Conservation (phyloP, 768 basidiomycete genomes). For the Trichaptum fuscoviolaceum region DNA sequence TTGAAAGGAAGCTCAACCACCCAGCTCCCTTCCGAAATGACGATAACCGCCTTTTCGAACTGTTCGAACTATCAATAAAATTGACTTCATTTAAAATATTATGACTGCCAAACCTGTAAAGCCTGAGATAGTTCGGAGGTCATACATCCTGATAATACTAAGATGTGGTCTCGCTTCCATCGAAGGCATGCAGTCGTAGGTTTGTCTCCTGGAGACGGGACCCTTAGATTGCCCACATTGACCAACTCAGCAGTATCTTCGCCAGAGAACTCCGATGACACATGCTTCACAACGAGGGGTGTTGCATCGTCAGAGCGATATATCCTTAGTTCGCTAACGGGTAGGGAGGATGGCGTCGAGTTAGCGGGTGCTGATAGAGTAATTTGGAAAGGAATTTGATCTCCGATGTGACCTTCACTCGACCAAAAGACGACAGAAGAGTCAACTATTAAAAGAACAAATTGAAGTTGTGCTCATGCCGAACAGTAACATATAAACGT, state of each 20-base stretch:
- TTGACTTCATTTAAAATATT: neutral
- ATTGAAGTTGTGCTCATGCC: slow-evolving; percentile 9
- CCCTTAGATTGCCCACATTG: slow-evolving; percentile 37
- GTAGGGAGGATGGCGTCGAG: slow-evolving; percentile 48
- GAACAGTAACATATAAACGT: slow-evolving; percentile 21
- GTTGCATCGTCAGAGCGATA: slow-evolving; percentile 46
- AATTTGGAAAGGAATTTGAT: slow-evolving; percentile 71
- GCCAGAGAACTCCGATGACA: slow-evolving; percentile 10
- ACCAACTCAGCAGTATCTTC: slow-evolving; percentile 33
- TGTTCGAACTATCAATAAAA: slow-evolving; percentile 18
- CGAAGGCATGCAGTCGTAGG: slow-evolving; percentile 31
- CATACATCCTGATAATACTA: slow-evolving; percentile 61
- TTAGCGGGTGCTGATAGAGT: slow-evolving; percentile 47
- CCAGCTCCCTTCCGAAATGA: slow-evolving; percentile 63
- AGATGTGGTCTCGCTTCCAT: slow-evolving; percentile 49
- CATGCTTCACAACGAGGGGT: slow-evolving; percentile 50
- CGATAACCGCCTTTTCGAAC: slow-evolving; percentile 43
- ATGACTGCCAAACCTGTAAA: slow-evolving; percentile 43
- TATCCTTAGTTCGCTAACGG: slow-evolving; percentile 56
- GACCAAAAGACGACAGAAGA: slow-evolving; percentile 69
- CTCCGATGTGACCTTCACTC: slow-evolving; percentile 51
- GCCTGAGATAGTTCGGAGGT: slow-evolving; percentile 42
- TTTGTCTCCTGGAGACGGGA: neutral
- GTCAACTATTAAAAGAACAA: slow-evolving; percentile 44
- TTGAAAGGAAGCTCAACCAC: slow-evolving; percentile 56